phyloP scores from a whole-genome alignment of 495 filamentous ascomycete genomes.

The Aspergillus asperescens region DNA sequence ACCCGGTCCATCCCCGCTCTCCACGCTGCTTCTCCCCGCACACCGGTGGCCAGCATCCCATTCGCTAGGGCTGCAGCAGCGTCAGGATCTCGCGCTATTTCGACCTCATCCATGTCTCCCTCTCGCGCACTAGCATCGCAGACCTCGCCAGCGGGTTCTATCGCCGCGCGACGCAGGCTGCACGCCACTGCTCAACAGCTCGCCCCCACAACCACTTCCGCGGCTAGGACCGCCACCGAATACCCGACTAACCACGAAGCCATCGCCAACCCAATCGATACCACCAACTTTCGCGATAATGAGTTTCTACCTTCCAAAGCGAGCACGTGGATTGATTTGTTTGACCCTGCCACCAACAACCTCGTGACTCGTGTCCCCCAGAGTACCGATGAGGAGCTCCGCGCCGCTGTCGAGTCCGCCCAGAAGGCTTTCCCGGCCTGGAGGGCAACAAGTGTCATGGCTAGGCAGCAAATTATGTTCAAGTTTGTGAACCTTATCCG shows the following conservation, averaged over 20 bases:
- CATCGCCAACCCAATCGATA: slow-evolving; percentile 69
- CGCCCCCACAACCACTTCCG: slow-evolving; percentile 47
- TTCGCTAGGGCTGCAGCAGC: slow-evolving; percentile 23
- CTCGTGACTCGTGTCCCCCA: slow-evolving; percentile 97
- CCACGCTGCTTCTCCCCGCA: slow-evolving; percentile 42
- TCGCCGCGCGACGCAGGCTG: slow-evolving; percentile 36
- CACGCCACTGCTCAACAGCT: slow-evolving; percentile 60
- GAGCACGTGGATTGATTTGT: slow-evolving; percentile 74
- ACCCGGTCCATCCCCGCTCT: slow-evolving; percentile 42
- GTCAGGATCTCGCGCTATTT: slow-evolving; percentile 28
- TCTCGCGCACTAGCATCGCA: slow-evolving; percentile 23
- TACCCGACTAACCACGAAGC: slow-evolving; percentile 81
- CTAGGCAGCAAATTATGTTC: slow-evolving; percentile 95
- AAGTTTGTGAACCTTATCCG: slow-evolving; percentile 86
- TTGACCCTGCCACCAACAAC: slow-evolving; percentile 96
- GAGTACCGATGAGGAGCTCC: slow-evolving; percentile 83
- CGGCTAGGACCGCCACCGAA: slow-evolving; percentile 56
- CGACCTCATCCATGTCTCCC: slow-evolving; percentile 18
- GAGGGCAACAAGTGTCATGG: slow-evolving; percentile 76
- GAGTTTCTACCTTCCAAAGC: slow-evolving; percentile 73
- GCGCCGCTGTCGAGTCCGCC: slow-evolving; percentile 81
- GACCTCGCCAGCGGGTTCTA: slow-evolving; percentile 18
- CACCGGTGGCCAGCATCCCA: slow-evolving; percentile 22
- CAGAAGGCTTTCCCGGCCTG: slow-evolving; percentile 86
- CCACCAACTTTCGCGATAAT: slow-evolving; percentile 90